Conservation (phyloP, 1,284 basidiomycete species). For the Xerocomus nothofagi region DNA sequence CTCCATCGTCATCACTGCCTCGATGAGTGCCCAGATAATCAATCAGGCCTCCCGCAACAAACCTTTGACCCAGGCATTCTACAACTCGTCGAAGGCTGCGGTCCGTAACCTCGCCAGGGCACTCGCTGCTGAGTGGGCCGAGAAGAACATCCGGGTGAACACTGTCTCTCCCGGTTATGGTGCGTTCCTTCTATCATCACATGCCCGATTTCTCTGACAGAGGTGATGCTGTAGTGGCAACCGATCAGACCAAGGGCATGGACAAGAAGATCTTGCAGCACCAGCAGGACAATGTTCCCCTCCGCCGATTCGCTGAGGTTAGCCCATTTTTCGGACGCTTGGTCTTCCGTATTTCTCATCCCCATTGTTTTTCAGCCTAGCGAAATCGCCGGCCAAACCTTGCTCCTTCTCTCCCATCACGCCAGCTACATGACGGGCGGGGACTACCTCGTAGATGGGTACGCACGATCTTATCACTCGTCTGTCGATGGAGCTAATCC, state of each 20-base stretch:
- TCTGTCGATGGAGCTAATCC: background rate
- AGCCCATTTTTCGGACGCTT: background rate
- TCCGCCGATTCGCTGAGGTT: conserved; percentile 44
- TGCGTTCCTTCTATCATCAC: conserved; percentile 14
- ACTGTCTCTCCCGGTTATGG: conserved; percentile 61
- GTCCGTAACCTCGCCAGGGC: conserved; percentile 56
- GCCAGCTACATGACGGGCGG: conserved; percentile 47
- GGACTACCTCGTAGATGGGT: conserved; percentile 47
- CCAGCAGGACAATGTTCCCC: conserved; percentile 39
- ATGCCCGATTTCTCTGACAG: conserved; percentile 8
- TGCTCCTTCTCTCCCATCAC: conserved; percentile 45
- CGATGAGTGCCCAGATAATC: conserved; percentile 52
- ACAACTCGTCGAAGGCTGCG: conserved; percentile 62
- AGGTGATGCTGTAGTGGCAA: conserved; percentile 29
- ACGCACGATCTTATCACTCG: conserved; percentile 5
- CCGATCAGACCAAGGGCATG: conserved; percentile 40
- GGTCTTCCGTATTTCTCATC: background rate
- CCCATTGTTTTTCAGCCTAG: conserved; percentile 31
- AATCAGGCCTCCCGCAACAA: conserved; percentile 39
- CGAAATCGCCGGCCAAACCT: conserved; percentile 44
- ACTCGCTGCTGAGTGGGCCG: conserved; percentile 63
- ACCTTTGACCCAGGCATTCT: conserved; percentile 48
- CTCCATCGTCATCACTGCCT: conserved; percentile 48
- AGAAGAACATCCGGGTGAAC: conserved; percentile 56
- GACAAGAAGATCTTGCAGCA: conserved; percentile 34